Percentiles rank a stretch among this genome's conserved stretches.
phyloP scores from a whole-genome alignment of 306 rosid genomes.

The Castanea sativa region DNA sequence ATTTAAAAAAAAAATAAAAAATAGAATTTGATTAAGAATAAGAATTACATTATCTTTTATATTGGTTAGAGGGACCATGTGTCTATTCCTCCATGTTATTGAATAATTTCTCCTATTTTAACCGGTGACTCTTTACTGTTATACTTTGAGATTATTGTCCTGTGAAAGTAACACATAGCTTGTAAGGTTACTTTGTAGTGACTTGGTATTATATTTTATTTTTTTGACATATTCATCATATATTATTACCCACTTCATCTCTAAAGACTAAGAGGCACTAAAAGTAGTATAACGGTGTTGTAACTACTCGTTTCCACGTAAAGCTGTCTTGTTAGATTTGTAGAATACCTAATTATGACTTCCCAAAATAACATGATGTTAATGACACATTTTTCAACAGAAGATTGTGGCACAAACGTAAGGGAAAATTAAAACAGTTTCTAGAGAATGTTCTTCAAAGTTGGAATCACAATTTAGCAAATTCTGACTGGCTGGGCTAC shows the following conservation, averaged over 20 bases:
- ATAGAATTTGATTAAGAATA: no score
- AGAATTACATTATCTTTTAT: no score
- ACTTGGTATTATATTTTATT: background rate
- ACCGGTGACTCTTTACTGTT: background rate
- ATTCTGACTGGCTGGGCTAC: background rate
- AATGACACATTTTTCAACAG: background rate
- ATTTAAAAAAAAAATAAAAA: no score
- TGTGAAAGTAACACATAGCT: no score
- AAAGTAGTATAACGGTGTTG: no score
- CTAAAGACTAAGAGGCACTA: background rate
- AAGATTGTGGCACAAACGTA: background rate
- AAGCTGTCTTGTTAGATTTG: background rate
- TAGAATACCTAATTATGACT: background rate
- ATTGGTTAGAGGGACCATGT: no score
- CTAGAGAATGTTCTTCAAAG: background rate
- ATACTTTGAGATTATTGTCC: no score
- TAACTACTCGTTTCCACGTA: no score
- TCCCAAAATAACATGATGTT: background rate
- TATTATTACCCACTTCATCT: background rate
- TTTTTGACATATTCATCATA: background rate
- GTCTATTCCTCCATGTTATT: no score
- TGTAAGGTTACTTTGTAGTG: no score
- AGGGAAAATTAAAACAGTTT: background rate
- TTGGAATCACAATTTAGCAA: background rate
- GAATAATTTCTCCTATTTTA: no score